Evolutionary conservation across 768 basidiomycete species (phyloP), one percentile per base, ranked within the genome.

Genomic region (Boletus rufocinnamomeus): DNA sequence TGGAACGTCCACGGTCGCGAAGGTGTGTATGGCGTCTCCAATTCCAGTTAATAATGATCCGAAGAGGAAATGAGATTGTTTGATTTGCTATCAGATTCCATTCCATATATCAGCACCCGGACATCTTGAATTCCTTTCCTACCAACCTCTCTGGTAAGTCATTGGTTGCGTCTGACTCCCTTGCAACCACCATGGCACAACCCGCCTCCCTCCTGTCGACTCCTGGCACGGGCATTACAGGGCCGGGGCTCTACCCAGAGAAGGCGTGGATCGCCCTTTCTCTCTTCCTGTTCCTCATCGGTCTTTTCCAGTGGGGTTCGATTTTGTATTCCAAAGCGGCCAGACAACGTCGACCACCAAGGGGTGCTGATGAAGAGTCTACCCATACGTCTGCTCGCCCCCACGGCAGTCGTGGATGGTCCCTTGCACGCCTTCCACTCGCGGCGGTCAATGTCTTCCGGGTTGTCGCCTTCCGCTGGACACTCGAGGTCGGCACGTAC

Each of bases 391-490:
- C 63, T 4, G 4, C 48, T 11, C 50, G 28, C 28, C n/a, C 28
- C 6, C 47, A 57, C 66, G 13, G 9, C 23, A 6, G 71, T 70
- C 25, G 67, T 69, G 21, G 69, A 63, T 10, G 80, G 80, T 71
- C 77, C 71, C 57, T 78, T 73, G 41, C 65, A 32, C 73, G 76
- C 30, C 56, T 79, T 11, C 75, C 76, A 1, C 58, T 64, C n/a
- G 80, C 78, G 2, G 30, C 75, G 23, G 66, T 75, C 35, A 76
- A 82, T 14, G 68, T 67, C 8, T 84, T 83, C 68, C 77, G 79
- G 23, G 78, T 83, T 23, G 56, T 79, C 21, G 77, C 78, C 9
- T 85, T 84, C 64, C 80, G 84, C 16, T 75, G 73, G 66, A 78
- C 76, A 4, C 58, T 84, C 37, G 74, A 79, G 17, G 71, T 83